A percentile compares a stretch with the other conserved stretches of the same genome.
Evolutionary conservation across 306 rosid species (phyloP).

Genomic region (Glycine latifolia): DNA sequence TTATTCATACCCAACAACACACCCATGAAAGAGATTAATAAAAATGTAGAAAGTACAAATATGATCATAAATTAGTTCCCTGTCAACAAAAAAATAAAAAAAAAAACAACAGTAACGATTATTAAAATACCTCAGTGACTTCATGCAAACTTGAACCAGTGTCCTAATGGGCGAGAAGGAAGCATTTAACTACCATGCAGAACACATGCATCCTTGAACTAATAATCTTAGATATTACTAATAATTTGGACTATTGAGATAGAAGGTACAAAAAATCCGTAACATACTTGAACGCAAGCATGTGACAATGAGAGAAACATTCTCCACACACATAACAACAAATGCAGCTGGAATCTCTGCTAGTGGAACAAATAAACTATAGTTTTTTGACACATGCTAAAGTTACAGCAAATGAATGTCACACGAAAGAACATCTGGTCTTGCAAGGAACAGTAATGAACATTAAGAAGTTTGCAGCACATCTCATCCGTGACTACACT

Average conservation of each 20-base stretch:
- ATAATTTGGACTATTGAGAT: neutral
- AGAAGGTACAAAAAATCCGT: neutral
- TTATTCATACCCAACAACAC: no score
- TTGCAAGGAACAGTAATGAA: slow-evolving; percentile 26
- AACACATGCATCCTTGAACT: neutral
- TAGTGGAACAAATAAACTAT: neutral
- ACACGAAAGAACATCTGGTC: slow-evolving; percentile 24
- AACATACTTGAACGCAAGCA: no score
- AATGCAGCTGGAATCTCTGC: slow-evolving; percentile 16
- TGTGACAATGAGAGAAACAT: no score
- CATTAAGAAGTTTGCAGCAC: slow-evolving; percentile 16
- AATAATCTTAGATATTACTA: neutral
- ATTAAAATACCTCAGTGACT: no score
- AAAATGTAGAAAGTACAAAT: no score
- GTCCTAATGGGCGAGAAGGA: no score
- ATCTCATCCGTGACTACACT: slow-evolving; percentile 30
- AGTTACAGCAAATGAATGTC: slow-evolving; percentile 15
- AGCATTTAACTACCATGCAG: neutral
- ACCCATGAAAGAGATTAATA: no score
- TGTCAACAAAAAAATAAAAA: no score
- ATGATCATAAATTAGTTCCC: no score
- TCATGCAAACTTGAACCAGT: neutral
- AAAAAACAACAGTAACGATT: no score
- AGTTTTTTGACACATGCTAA: slow-evolving; percentile 8
- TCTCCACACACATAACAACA: neutral